These are phyloP conservation scores for Pseudopyricularia cyperi DNA, from an alignment of 2,329 filamentous ascomycete species.

Conservation along the genomic window DNA sequence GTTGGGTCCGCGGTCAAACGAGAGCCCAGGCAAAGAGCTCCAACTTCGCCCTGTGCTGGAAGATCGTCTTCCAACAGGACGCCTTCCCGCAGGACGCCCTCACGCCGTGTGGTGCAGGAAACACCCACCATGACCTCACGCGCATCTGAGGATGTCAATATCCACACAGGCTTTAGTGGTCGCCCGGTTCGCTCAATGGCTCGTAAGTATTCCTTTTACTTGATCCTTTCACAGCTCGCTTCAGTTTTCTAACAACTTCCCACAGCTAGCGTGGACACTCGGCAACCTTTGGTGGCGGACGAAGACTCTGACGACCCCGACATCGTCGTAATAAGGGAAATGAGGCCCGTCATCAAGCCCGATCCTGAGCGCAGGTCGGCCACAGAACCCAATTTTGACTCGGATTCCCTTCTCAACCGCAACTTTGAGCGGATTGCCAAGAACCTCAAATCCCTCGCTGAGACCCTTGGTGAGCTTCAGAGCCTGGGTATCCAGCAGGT, in stretches of 20 bases:
- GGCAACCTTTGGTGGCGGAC: not conserved
- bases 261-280: conserved; percentile 16
- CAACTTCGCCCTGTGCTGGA: not conserved
- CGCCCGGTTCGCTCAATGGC: conserved; percentile 11
- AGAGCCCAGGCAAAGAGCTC: not conserved
- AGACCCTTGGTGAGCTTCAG: conserved; percentile 55
- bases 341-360: not conserved
- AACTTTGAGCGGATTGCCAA: conserved; percentile 32
- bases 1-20: not conserved
- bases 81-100: not conserved
- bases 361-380: not conserved
- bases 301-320: conserved; percentile 9
- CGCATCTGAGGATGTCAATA: not conserved
- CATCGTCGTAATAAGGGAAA: conserved; percentile 11
- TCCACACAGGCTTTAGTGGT: not conserved
- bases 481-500: conserved; percentile 60
- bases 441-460: conserved; percentile 51
- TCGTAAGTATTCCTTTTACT: conserved; percentile 9
- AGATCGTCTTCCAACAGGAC: not conserved
- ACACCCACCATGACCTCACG: not conserved
- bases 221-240: not conserved
- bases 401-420: conserved; percentile 1
- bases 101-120: not conserved
- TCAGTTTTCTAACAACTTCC: not conserved
- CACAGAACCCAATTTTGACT: not conserved